Base-by-base conservation (phyloP, 495 filamentous ascomycete species). In the Penicillium mononematosum region DNA sequence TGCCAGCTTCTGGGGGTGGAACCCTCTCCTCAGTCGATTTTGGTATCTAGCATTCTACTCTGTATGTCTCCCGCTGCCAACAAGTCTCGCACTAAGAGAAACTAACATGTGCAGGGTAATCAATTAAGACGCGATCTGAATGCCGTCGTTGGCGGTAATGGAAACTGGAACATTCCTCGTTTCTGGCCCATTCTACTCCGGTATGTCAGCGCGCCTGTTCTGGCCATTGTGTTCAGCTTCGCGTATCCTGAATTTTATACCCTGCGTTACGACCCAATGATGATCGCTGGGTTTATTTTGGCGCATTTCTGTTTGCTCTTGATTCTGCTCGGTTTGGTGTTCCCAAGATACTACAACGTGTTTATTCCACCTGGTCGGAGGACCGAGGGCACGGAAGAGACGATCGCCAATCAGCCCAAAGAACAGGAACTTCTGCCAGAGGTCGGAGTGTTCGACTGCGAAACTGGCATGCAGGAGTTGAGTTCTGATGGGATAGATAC, bases 211-310 rank as follows among this genome's bases (percentile, higher is more conserved):
- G 72, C 64, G 8, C 74, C 71, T 4, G 63, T 72, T 44, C 61
- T 76, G 5, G 65, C 63, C 29, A 76, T 76, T 22, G 68, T 77
- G 32, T 75, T 74, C 55, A 71, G 67, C 47, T 75, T 77, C 54
- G 66, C 73, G 19, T 77, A 74, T 52, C 70, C 70, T 1, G 65
- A 71, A 38, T 75, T 77, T 45, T 61, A 71, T 34, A 66, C 63
- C 3, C 52, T 71, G 45, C 69, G 69, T 11, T 67, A 72, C 55
- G 72, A 75, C 49, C 72, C 73, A 10, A 55, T 76, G 46, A 68
- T 70, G 64, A 70, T 76, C 25, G 49, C 66, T 11, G 74, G 73
- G 0, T 77, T 77, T 41, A 71, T 67, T 20, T 45, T 75, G 29
- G 61, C 71, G 6, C 70, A 75, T 54, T 9, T 71, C 22, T 50